Conservation (phyloP, 2,329 filamentous ascomycete species). For the Aspergillus sp. region DNA sequence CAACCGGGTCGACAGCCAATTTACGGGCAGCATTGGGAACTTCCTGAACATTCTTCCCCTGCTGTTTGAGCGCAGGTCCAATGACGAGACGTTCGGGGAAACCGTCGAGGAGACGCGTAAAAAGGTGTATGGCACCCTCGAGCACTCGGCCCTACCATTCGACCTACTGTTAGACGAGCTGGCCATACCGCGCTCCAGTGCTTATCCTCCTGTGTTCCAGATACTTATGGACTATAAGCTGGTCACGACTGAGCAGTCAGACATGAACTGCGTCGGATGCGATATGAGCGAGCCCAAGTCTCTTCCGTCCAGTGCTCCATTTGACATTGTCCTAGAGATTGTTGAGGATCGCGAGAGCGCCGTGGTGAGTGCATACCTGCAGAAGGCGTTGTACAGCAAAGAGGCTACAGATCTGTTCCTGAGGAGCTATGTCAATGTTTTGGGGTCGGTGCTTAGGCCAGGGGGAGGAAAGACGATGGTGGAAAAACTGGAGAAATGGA, state of each 20-base stretch:
- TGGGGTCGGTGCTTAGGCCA: neutral
- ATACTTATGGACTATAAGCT: constrained; percentile 42
- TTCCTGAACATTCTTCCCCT: constrained; percentile 44
- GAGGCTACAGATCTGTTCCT: constrained; percentile 1
- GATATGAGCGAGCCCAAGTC: no score
- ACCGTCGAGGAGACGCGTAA: constrained; percentile 16
- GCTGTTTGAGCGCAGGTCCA: constrained; percentile 19
- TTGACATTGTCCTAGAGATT: constrained; percentile 32
- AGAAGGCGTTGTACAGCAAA: constrained; percentile 24
- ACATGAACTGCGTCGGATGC: no score
- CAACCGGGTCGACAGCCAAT: constrained; percentile 25
- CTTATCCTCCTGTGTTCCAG: constrained; percentile 43
- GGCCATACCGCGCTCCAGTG: constrained; percentile 28
- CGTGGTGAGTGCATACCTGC: no score
- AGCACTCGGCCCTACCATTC: constrained; percentile 40
- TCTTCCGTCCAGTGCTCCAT: no score
- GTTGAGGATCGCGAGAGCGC: constrained; percentile 19
- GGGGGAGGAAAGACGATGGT: neutral
- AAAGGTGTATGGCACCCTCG: constrained; percentile 28
- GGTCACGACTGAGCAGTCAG: no score
- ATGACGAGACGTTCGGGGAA: constrained; percentile 20
- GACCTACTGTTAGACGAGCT: constrained; percentile 41
- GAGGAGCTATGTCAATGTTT: neutral
- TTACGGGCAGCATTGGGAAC: constrained; percentile 34
- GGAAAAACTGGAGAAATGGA: neutral